phyloP scores from a whole-genome alignment of 805 yeast species.

The Yamadazyma paraphyllophila region DNA sequence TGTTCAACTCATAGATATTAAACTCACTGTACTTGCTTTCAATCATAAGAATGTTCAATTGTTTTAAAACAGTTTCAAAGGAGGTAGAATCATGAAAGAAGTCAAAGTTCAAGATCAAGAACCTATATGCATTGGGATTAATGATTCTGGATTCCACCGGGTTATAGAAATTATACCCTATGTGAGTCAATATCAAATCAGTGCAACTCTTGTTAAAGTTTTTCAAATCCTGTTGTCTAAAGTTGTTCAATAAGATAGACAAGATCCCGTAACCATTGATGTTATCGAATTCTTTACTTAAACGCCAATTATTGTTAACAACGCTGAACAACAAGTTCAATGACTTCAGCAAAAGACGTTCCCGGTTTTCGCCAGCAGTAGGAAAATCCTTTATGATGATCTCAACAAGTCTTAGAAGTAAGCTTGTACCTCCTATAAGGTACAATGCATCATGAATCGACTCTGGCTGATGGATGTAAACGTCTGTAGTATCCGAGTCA shows the following conservation, averaged over 20 bases:
- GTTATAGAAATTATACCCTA: constrained; percentile 53
- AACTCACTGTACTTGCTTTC: constrained; percentile 50
- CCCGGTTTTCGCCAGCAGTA: neutral
- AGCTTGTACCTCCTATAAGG: constrained; percentile 51
- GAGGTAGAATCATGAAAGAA: constrained; percentile 61
- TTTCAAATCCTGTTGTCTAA: constrained; percentile 21
- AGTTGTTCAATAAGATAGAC: constrained; percentile 50
- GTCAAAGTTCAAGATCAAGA: constrained; percentile 53
- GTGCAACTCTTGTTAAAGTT: too few species aligned
- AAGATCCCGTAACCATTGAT: constrained; percentile 60
- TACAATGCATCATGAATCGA: constrained; percentile 35
- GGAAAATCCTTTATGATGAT: constrained; percentile 21
- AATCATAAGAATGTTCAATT: constrained; percentile 53
- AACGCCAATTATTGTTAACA: constrained; percentile 48
- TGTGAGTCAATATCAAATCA: constrained; percentile 41
- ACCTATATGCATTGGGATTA: constrained; percentile 56
- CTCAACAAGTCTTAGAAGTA: constrained; percentile 48
- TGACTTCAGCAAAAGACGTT: constrained; percentile 25
- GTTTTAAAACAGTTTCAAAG: constrained; percentile 53
- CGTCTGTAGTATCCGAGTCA: constrained; percentile 2
- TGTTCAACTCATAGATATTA: constrained; percentile 52
- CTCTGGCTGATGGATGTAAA: constrained; percentile 22
- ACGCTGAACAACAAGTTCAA: constrained; percentile 43
- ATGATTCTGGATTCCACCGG: constrained; percentile 57
- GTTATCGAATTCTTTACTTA: constrained; percentile 56